Percentiles rank a stretch among this genome's conserved stretches.
Conservation (phyloP, 2,329 filamentous ascomycete genomes). For the Ploettnerulaceae sp. region DNA sequence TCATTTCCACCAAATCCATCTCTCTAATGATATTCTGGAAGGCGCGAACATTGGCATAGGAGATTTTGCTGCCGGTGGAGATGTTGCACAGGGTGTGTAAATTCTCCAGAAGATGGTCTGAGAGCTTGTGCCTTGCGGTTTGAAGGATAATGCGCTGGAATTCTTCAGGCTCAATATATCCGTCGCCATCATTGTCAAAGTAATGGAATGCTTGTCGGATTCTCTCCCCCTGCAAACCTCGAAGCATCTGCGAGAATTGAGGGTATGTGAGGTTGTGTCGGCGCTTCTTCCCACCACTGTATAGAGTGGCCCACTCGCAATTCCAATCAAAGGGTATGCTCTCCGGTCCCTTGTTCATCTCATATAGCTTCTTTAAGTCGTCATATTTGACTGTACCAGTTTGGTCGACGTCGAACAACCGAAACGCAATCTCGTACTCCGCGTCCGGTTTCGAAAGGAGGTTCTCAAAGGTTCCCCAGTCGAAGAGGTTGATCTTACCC, state of each 20-base stretch:
- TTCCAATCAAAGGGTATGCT: constrained; percentile 95
- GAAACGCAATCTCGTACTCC: constrained; percentile 98
- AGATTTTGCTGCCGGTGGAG: constrained; percentile 84
- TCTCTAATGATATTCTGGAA: constrained; percentile 98
- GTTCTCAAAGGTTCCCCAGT: constrained; percentile 94
- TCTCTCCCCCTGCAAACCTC: constrained; percentile 90
- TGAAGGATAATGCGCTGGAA: constrained; percentile 96
- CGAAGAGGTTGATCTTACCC: constrained; percentile 71
- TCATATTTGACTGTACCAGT: constrained; percentile 86
- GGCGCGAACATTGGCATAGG: constrained; percentile 93
- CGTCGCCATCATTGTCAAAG: constrained; percentile 87
- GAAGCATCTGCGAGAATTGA: constrained; percentile 97
- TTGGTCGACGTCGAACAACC: constrained; percentile 84
- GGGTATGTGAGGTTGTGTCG: constrained; percentile 90
- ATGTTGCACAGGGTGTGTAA: constrained; percentile 94
- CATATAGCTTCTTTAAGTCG: constrained; percentile 78
- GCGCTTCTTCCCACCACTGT: constrained; percentile 82
- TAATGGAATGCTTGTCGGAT: constrained; percentile 91
- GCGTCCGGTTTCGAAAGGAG: constrained; percentile 90
- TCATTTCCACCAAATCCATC: constrained; percentile 95
- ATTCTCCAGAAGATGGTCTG: constrained; percentile 89
- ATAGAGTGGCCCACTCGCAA: constrained; percentile 92
- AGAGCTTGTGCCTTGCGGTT: constrained; percentile 92
- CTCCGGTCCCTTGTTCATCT: constrained; percentile 78
- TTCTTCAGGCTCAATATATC: constrained; percentile 91